Conservation (phyloP, 139 green algal genomes). For the Astrephomene gubernaculifera region DNA sequence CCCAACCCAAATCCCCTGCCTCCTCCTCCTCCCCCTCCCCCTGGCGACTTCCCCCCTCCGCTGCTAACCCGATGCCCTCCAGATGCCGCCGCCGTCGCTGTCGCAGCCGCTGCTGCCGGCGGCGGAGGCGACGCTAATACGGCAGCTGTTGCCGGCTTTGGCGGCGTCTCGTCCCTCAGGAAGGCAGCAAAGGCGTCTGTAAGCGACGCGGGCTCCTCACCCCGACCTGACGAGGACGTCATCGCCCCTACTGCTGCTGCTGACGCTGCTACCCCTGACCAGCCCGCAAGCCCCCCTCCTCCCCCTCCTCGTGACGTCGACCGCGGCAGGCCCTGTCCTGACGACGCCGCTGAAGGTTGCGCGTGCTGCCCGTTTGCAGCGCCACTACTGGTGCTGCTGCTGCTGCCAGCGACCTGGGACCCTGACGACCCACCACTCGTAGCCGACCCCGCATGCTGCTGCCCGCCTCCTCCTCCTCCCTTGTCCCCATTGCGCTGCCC, state of each 20-base stretch:
- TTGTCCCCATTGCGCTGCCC: no score
- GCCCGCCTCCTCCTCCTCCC: no score
- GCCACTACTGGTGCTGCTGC: neutral
- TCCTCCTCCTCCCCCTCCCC: neutral
- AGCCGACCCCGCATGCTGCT: no score
- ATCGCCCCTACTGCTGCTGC: neutral
- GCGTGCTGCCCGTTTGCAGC: neutral
- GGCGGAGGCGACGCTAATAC: constrained; percentile 22
- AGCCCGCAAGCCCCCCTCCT: no score
- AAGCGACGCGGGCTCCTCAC: neutral
- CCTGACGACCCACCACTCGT: no score
- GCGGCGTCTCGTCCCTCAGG: constrained; percentile 11
- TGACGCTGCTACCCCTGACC: neutral
- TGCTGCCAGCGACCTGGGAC: no score
- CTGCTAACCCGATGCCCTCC: neutral
- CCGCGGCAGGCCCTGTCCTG: neutral
- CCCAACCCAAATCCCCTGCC: neutral
- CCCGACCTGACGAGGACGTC: neutral
- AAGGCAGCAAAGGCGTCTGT: constrained; percentile 38
- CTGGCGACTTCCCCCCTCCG: no score
- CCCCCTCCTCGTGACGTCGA: constrained; percentile 8
- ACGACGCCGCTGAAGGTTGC: neutral
- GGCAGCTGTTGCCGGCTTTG: constrained; percentile 18
- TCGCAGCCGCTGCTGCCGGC: neutral
- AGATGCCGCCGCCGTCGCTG: no score